phyloP scores from a whole-genome alignment of 495 filamentous ascomycete species.

The Lepidopterella palustris region DNA sequence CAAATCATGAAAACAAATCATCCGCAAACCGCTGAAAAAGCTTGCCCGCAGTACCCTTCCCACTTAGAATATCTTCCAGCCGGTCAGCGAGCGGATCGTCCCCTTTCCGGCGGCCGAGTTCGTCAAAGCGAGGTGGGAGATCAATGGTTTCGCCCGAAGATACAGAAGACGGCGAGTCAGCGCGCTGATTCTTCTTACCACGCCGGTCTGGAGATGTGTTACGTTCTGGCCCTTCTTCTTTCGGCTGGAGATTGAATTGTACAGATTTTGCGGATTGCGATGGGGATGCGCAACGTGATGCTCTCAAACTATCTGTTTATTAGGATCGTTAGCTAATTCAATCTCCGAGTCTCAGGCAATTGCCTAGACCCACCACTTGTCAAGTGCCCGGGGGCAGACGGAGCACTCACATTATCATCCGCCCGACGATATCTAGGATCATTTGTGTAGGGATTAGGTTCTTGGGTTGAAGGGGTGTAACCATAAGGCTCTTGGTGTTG shows the following conservation, averaged over 20 bases:
- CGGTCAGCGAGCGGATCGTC: slow-evolving; percentile 28
- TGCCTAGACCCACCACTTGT: slow-evolving; percentile 4
- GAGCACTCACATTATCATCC: slow-evolving; percentile 39
- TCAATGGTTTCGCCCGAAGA: slow-evolving; percentile 33
- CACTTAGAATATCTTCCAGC: slow-evolving; percentile 25
- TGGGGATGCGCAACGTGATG: slow-evolving; percentile 2
- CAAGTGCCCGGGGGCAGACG: slow-evolving; percentile 9
- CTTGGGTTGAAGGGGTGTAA: slow-evolving; percentile 21
- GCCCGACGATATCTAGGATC: slow-evolving; percentile 25
- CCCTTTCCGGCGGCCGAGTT: slow-evolving; percentile 25
- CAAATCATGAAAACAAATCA: slow-evolving; percentile 9
- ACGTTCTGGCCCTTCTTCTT: slow-evolving; percentile 4
- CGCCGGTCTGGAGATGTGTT: background rate
- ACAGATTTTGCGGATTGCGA: slow-evolving; percentile 20
- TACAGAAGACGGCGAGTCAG: slow-evolving; percentile 18
- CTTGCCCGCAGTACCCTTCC: slow-evolving; percentile 10
- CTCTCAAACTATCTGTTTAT: slow-evolving; percentile 23
- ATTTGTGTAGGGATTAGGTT: slow-evolving; percentile 3
- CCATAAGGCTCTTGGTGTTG: slow-evolving; percentile 1
- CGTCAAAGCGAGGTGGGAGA: slow-evolving; percentile 34
- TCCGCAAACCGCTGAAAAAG: slow-evolving; percentile 15
- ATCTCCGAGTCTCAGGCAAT: slow-evolving; percentile 1
- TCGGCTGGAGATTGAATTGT: slow-evolving; percentile 27
- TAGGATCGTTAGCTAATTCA: background rate
- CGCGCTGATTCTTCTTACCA: background rate